Base-by-base conservation (phyloP, 208 protist species). In the Leishmania martiniquensis region DNA sequence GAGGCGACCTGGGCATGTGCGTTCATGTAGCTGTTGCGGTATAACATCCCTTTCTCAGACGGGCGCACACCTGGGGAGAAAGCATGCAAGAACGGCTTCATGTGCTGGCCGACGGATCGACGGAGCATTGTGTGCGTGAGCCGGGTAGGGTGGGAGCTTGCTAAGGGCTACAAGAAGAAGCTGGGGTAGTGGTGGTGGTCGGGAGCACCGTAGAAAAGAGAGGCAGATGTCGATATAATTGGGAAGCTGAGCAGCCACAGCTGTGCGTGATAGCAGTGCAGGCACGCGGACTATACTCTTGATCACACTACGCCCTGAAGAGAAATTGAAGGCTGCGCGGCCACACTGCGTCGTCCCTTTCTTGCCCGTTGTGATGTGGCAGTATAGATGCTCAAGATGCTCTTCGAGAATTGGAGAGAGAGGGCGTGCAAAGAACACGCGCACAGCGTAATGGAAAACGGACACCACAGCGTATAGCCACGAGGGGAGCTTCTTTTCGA, bases 11-110 rank as follows among this genome's bases (percentile, higher is more conserved):
- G 90, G 7, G 91, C 88, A 75, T 96, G 89, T 0, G 87, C 85
- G 74, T 97, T 97, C 85, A 93, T 90, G 76, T 97, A 93, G 81
- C 83, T 94, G 79, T 95, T 96, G 68, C 94, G 94, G 84, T 97
- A 97, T 51, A 97, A 75, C 87, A 94, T 92, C 13, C 94, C 94
- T 77, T 94, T 94, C 75, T 97, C 91, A 3, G 94, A 93, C 15
- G 94, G 54, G 54, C 90, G 83, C 9, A 68, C 83, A n/a, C 92
- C 94, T 29, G 92, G 92, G 25, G 91, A 93, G 77, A 97, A 93
- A 66, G 89, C 89, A 80, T 97, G 94, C 15, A 95, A 79, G 75
- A 85, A 95, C 45, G 94, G 94, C 82, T 95, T 95, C 15, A 96
- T 95, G 68, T 70, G 66, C 51, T 72, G 78, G 4, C 22, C 29